phyloP scores from a whole-genome alignment of 2,329 filamentous ascomycete genomes.

The Chalaropsis thielavioides region DNA sequence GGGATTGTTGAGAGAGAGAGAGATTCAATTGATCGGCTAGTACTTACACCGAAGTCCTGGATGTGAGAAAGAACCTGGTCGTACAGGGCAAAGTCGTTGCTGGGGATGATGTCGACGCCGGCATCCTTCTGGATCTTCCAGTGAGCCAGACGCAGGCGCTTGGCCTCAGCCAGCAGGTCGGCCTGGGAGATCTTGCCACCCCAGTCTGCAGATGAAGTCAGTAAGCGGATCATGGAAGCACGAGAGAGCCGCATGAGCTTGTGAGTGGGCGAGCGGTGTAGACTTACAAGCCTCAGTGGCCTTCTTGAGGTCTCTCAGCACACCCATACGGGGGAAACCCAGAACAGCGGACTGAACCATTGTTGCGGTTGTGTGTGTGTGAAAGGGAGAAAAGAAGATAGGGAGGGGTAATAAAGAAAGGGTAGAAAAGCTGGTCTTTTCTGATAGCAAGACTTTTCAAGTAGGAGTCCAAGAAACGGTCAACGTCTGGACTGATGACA shows the following conservation, averaged over 20 bases:
- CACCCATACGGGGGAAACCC: constrained; percentile 98
- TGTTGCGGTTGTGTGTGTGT: constrained; percentile 27
- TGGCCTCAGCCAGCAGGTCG: constrained; percentile 85
- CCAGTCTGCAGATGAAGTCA: constrained; percentile 43
- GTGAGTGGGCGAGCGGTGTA: neutral
- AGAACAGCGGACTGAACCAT: constrained; percentile 66
- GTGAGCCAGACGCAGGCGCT: constrained; percentile 90
- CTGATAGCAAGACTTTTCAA: constrained; percentile 9
- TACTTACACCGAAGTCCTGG: constrained; percentile 83
- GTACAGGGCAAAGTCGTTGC: constrained; percentile 99
- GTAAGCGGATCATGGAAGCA: constrained; percentile 17
- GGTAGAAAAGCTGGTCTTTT: constrained; percentile 4
- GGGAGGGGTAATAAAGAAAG: neutral
- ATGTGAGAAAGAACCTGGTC: constrained; percentile 97
- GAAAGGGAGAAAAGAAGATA: neutral
- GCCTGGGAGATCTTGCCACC: constrained; percentile 83
- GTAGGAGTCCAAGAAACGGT: constrained; percentile 10
- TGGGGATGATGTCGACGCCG: constrained; percentile 92
- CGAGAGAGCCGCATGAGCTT: neutral
- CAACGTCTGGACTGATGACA: constrained; percentile 12
- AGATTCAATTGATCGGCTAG: neutral
- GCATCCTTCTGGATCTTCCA: constrained; percentile 99
- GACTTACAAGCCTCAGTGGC: constrained; percentile 78
- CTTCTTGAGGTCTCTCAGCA: constrained; percentile 98
- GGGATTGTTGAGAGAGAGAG: too few relatives aligned